A percentile compares a stretch with the other conserved stretches of the same genome.
phyloP scores from a whole-genome alignment of 1,284 basidiomycete genomes.

The Porodaedalea pini region DNA sequence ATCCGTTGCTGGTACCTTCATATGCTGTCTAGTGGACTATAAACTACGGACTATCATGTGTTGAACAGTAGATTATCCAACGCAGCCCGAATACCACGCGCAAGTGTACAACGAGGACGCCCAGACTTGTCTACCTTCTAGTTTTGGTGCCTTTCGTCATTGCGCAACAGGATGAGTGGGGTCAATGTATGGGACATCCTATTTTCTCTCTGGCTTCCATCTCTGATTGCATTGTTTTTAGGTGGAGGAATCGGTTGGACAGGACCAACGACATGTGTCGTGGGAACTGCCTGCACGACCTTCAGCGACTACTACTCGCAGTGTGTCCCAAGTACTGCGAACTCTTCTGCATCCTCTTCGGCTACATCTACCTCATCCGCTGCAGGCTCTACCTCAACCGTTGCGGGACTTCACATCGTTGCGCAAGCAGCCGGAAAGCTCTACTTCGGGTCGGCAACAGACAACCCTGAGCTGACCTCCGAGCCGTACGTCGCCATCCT shows the following conservation, averaged over 20 bases:
- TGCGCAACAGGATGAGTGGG: slow-evolving; percentile 1
- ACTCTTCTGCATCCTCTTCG: background rate
- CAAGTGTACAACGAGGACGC: background rate
- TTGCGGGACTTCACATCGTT: slow-evolving; percentile 18
- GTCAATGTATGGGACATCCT: background rate
- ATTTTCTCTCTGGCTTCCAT: background rate
- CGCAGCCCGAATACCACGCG: too few relatives aligned
- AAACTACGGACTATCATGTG: background rate
- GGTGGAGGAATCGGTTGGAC: slow-evolving; percentile 36
- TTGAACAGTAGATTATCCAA: background rate
- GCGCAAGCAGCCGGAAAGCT: slow-evolving; percentile 26
- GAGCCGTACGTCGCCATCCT: slow-evolving; percentile 25
- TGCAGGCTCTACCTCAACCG: background rate
- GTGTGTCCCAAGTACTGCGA: slow-evolving; percentile 29
- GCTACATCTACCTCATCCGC: background rate
- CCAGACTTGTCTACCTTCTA: background rate
- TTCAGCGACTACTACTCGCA: slow-evolving; percentile 34
- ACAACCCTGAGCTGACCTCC: slow-evolving; percentile 26
- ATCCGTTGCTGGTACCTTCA: background rate
- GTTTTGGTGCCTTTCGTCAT: background rate
- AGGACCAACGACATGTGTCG: slow-evolving; percentile 33
- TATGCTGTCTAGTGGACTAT: background rate
- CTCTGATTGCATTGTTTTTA: slow-evolving; percentile 3
- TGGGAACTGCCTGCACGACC: slow-evolving; percentile 29
- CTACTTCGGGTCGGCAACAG: slow-evolving; percentile 28